Evolutionary conservation across 805 yeast species (phyloP), one percentile per base, ranked within the genome.

Genomic region (Phaffomyces opuntiae): DNA sequence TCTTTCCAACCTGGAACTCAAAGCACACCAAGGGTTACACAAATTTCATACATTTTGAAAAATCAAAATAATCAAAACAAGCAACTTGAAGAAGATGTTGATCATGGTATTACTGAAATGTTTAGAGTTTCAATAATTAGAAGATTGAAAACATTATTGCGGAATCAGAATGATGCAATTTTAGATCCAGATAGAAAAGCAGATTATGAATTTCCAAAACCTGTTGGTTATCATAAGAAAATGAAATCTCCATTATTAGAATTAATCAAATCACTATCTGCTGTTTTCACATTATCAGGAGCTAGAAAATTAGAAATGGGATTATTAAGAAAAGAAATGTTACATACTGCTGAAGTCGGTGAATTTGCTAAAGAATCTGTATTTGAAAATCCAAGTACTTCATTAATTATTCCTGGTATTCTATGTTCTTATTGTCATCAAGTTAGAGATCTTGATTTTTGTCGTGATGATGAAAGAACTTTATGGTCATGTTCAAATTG

Each of bases 361-460:
- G 99, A 93, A 60, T 93, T 93, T 65, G 81, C 87, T 51, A 75
- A 75, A 4, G 87, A 80, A 47, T 87, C 91, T 1, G 69, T 69
- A 16, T 90, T 89, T 64, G 65, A 62, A 36, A 80, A 88, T 58
- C 96, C 96, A 14, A 77, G 93, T 42, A 70, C 86, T 0, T 75
- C 86, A 0, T 69, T 93, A 49, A 66, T 72, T 33, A 63, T 93
- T 5, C 75, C 82, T 2, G 83, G 81, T 38, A 74, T 89, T 7
- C 69, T 84, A 7, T 93, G 99, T 67, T 83, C 78, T 49, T 75
- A 81, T 54, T 93, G 99, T 67, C 83, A 80, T 49, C 75, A 70
- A 54, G 76, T 81, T 34, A 69, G 81, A 27, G 96, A 87, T 55
- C 68, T 91, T 42, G 97, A 91, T 66, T 71, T 90, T 43, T 90